A percentile compares a stretch with the other conserved stretches of the same genome.
phyloP scores from a whole-genome alignment of 108 stramenopile species.

The Thalassiosira profunda region DNA sequence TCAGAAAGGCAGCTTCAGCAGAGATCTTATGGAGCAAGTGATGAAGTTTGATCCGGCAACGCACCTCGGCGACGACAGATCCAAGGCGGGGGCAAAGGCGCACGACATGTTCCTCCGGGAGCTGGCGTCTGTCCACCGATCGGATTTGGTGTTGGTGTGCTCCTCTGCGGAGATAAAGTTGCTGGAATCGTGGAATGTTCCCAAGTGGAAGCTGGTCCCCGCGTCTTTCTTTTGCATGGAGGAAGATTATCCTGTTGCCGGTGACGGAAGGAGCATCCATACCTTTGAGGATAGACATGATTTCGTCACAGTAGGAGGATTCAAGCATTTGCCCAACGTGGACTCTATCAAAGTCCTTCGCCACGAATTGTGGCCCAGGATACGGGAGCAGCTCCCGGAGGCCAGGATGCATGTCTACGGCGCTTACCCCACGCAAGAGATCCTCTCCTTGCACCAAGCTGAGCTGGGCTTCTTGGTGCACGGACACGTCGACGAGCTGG shows the following conservation, averaged over 20 bases:
- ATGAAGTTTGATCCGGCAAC: constrained; percentile 25
- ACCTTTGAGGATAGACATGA: constrained; percentile 19
- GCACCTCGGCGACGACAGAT: neutral
- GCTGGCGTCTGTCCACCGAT: constrained; percentile 70
- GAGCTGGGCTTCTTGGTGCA: constrained; percentile 58
- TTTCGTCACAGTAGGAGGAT: constrained; percentile 66
- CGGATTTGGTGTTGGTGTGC: constrained; percentile 73
- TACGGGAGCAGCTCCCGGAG: constrained; percentile 49
- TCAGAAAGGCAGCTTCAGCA: neutral
- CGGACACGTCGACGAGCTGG: constrained; percentile 55
- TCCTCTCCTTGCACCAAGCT: constrained; percentile 36
- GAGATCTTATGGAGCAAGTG: constrained; percentile 7
- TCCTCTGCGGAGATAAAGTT: constrained; percentile 58
- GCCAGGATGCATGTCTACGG: constrained; percentile 68
- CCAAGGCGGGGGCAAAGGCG: constrained; percentile 1
- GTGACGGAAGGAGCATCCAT: neutral
- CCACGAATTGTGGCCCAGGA: constrained; percentile 66
- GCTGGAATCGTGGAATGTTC: constrained; percentile 38
- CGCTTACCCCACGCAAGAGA: constrained; percentile 54
- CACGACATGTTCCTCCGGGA: constrained; percentile 55
- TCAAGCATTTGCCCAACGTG: constrained; percentile 77
- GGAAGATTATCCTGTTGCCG: neutral
- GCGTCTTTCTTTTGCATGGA: constrained; percentile 60
- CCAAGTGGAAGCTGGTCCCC: constrained; percentile 44
- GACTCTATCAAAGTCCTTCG: constrained; percentile 66